Evolutionary conservation across 2,329 filamentous ascomycete genomes (phyloP).

Genomic region (Akanthomyces lecanii): DNA sequence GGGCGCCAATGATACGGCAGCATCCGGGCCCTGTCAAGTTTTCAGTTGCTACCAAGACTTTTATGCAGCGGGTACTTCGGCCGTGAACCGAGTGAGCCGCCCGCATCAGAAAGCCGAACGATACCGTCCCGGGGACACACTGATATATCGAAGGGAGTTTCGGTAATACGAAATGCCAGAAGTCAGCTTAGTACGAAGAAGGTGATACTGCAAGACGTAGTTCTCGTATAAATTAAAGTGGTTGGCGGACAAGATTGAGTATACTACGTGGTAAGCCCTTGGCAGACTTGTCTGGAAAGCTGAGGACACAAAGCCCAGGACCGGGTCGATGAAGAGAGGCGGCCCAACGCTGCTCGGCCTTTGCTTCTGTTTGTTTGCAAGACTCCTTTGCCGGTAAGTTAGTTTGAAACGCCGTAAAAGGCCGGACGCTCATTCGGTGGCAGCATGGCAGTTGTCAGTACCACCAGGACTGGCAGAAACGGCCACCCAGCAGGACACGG

Average conservation of each 20-base stretch:
- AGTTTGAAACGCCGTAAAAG: not conserved
- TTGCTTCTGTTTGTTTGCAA: not conserved
- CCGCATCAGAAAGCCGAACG: not conserved
- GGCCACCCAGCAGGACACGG: not conserved
- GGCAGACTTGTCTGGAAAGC: not conserved
- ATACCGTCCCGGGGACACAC: not conserved
- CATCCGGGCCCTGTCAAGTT: conserved; percentile 24
- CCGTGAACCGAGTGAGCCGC: conserved; percentile 37
- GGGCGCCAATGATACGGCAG: conserved; percentile 33
- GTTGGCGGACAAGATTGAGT: not conserved
- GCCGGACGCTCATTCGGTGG: not conserved
- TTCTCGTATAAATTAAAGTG: not conserved
- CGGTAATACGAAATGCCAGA: not conserved
- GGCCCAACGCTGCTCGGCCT: not conserved
- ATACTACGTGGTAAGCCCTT: not conserved
- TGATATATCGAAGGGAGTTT: not conserved
- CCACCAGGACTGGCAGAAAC: not conserved
- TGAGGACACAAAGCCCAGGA: not conserved
- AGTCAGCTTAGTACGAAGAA: not conserved
- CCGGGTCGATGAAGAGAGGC: not conserved
- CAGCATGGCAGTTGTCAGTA: not conserved
- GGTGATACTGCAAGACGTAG: not conserved
- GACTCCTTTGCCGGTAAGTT: not conserved
- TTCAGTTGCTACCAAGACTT: conserved; percentile 10
- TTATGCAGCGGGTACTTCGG: conserved; percentile 30